phyloP scores from a whole-genome alignment of 129 eudicot species.

The Flaveria linearis region DNA sequence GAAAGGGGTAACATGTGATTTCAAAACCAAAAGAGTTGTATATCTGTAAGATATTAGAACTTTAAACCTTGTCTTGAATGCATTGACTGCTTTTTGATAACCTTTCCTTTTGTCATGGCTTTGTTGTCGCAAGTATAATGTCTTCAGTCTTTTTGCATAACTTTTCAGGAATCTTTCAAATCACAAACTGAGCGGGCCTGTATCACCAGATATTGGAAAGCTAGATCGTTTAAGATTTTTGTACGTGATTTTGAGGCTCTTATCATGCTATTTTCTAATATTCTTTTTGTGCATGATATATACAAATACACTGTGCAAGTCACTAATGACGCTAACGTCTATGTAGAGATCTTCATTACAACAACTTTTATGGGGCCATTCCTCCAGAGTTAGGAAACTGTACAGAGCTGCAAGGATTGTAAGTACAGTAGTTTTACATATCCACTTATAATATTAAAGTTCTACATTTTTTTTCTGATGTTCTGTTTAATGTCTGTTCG shows the following conservation, averaged over 20 bases:
- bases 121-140: conserved; percentile 3
- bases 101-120: background rate
- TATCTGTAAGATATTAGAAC: conserved; percentile 59
- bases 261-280: background rate
- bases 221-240: conserved; percentile 56
- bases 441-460: background rate
- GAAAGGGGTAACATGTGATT: conserved; percentile 87
- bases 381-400: conserved; percentile 93
- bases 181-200: conserved; percentile 84
- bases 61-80: conserved; percentile 10
- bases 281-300: background rate
- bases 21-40: conserved; percentile 73
- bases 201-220: conserved; percentile 91
- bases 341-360: conserved; percentile 82
- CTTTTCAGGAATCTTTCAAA: conserved; percentile 78
- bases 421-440: conserved; percentile 42
- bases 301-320: background rate
- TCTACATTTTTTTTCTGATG: background rate
- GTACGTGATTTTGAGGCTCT: conserved; percentile 24
- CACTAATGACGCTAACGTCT: conserved; percentile 35
- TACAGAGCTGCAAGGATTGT: conserved; percentile 82
- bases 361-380: conserved; percentile 83
- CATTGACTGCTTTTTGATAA: background rate
- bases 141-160: conserved; percentile 5
- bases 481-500: background rate